Percentiles rank a stretch among this genome's conserved stretches.
Conservation (phyloP, 192 early-diverging fungal species). For the Neocallimastix lanati region DNA sequence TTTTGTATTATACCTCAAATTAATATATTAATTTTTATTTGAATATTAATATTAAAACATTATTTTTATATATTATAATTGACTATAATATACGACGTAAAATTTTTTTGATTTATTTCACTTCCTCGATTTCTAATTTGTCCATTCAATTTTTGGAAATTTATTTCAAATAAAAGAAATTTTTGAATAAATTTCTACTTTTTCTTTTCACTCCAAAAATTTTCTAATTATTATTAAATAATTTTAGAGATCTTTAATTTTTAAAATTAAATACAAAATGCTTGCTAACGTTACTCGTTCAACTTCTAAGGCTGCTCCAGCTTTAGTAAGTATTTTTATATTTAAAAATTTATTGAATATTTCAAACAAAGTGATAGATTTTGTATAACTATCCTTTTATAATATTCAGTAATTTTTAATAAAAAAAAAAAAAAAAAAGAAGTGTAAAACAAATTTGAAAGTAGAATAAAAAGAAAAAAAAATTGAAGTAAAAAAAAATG, state of each 20-base stretch:
- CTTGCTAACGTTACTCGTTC: not conserved
- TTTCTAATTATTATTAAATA: not conserved
- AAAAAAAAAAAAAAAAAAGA: no score
- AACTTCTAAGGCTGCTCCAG: not conserved
- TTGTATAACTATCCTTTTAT: no score
- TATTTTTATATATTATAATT: not conserved
- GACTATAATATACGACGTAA: not conserved
- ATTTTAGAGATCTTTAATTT: not conserved
- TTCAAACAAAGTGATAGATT: no score
- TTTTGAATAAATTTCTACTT: not conserved
- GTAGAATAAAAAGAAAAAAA: no score
- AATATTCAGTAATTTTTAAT: no score
- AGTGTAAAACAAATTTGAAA: no score
- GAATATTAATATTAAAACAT: not conserved
- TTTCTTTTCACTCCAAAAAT: not conserved
- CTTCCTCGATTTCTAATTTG: not conserved
- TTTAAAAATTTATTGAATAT: no score
- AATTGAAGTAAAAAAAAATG: no score
- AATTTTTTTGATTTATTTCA: not conserved
- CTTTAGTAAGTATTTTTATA: not conserved
- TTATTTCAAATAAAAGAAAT: not conserved
- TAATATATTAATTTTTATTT: not conserved
- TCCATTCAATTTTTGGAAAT: not conserved
- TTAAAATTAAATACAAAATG: not conserved
- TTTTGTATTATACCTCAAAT: not conserved